A percentile compares a stretch with the other conserved stretches of the same genome.
Evolutionary conservation across 1,284 basidiomycete species (phyloP).

Genomic region (Austropuccinia psidii): DNA sequence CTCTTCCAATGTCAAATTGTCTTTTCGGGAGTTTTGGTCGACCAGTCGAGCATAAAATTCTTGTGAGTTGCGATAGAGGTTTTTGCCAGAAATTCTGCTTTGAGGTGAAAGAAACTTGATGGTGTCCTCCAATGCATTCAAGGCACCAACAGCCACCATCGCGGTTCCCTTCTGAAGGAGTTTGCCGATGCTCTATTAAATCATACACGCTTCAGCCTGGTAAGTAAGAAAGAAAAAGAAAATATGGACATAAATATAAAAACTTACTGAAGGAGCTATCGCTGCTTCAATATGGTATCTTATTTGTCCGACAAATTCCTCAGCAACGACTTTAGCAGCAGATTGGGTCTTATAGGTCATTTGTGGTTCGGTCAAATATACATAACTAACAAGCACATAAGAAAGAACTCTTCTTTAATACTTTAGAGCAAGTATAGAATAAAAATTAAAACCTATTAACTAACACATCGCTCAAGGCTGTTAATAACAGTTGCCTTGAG

Average conservation of each 20-base stretch:
- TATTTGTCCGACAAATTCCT: slow-evolving; percentile 26
- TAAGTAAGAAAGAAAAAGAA: too few relatives aligned
- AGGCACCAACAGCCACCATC: slow-evolving; percentile 22
- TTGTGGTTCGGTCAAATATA: slow-evolving; percentile 17
- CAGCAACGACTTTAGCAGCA: slow-evolving; percentile 23
- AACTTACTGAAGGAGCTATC: neutral
- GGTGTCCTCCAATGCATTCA: slow-evolving; percentile 28
- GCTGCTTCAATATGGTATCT: slow-evolving; percentile 26
- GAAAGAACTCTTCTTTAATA: too few relatives aligned
- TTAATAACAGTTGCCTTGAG: slow-evolving; percentile 24
- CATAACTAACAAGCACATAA: slow-evolving; percentile 12
- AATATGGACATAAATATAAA: too few relatives aligned
- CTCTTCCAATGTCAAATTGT: slow-evolving; percentile 1
- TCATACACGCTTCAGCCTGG: too few relatives aligned
- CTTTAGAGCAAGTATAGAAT: neutral
- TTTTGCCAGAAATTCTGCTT: slow-evolving; percentile 24
- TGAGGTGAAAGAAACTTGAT: too few relatives aligned
- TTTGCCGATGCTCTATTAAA: neutral
- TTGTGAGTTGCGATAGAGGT: neutral
- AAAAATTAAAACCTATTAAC: neutral
- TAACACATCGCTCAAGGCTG: slow-evolving; percentile 30
- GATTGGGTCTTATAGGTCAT: slow-evolving; percentile 25
- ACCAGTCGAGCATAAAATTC: slow-evolving; percentile 7
- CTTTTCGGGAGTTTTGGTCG: neutral
- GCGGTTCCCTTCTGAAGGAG: slow-evolving; percentile 20